Evolutionary conservation across 1,139 yeast species (phyloP).

Genomic region (Kurtzmaniella quercitrusa): DNA sequence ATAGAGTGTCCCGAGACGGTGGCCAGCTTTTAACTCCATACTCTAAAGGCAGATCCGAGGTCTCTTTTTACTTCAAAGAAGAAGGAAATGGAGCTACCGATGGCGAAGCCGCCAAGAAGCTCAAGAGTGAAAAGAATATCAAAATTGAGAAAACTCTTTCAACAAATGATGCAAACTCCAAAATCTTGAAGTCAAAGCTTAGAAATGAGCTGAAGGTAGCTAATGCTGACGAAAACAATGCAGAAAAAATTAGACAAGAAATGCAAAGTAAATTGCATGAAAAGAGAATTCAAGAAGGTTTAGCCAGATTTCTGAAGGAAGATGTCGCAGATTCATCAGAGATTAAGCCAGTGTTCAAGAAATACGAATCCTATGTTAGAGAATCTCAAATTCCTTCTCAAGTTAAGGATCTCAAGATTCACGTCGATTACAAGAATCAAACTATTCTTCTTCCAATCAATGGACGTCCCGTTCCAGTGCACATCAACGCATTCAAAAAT

Average conservation of each 20-base stretch:
- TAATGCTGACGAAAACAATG: slow-evolving; percentile 63
- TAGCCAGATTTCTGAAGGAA: slow-evolving; percentile 69
- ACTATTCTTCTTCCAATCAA: slow-evolving; percentile 87
- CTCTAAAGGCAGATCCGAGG: slow-evolving; percentile 66
- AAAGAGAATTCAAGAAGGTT: slow-evolving; percentile 81
- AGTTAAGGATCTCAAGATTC: slow-evolving; percentile 80
- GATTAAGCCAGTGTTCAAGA: slow-evolving; percentile 73
- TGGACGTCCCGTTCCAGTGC: slow-evolving; percentile 98
- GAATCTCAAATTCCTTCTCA: slow-evolving; percentile 86
- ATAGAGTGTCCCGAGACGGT: slow-evolving; percentile 54
- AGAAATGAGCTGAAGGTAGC: slow-evolving; percentile 70
- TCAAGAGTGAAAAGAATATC: slow-evolving; percentile 31
- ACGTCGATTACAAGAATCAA: slow-evolving; percentile 83
- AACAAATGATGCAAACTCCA: slow-evolving; percentile 39
- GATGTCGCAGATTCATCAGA: slow-evolving; percentile 68
- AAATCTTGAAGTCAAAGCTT: slow-evolving; percentile 72
- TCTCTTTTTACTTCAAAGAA: slow-evolving; percentile 83
- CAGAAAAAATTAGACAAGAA: slow-evolving; percentile 77
- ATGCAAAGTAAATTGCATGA: slow-evolving; percentile 82
- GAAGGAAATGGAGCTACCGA: slow-evolving; percentile 26
- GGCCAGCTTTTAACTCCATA: slow-evolving; percentile 71
- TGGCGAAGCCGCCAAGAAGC: slow-evolving; percentile 16
- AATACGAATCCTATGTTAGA: slow-evolving; percentile 89
- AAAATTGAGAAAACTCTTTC: slow-evolving; percentile 32
- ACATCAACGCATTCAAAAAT: slow-evolving; percentile 87